Base-by-base conservation (phyloP, 1,284 basidiomycete genomes). In the Wallemia mellicola region DNA sequence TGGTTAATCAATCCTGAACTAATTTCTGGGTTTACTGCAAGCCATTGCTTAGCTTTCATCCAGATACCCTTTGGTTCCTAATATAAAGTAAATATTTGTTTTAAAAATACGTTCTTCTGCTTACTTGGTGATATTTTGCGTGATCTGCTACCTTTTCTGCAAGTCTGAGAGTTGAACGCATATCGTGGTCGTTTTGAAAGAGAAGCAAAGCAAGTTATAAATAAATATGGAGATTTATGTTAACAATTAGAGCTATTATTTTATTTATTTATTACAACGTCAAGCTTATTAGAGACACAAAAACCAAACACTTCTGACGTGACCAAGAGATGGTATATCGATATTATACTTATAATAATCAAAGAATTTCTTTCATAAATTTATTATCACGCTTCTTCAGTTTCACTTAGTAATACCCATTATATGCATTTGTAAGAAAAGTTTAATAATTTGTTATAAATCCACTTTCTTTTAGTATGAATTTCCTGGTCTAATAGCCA, bases 401-500 rank as follows among this genome's bases (percentile, higher is more conserved):
- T n/a, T n/a, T n/a, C n/a, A n/a, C n/a, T n/a, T n/a, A n/a, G 28
- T 30, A 30, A 30, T 7, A 7, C 28, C 17, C 7, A 30, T 48
- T 48, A 15, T 48, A 48, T 48, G 38, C 38, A 48, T 48, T 22
- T 5, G 22, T 5, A 11, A 48, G 38, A 48, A 48, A n/a, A 30
- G n/a, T n/a, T 30, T 48, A 22, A 48, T 17, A 48, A 48, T 11
- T n/a, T 17, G 22, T 48, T 48, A 22, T 48, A 11, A 17, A n/a
- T 48, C 38, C n/a, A n/a, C n/a, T n/a, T n/a, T n/a, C n/a, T n/a
- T n/a, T n/a, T 48, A 48, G 38, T 48, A 48, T 48, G 38, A 48
- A n/a, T 48, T 48, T 48, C 38, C 38, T 48, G 55, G 55, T 26
- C 55, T 3, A 69, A 84, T 81, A 67, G 75, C 76, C 59, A 85